Conservation (phyloP, 176 grass and related monocot genomes). For the Oryza longistaminata region DNA sequence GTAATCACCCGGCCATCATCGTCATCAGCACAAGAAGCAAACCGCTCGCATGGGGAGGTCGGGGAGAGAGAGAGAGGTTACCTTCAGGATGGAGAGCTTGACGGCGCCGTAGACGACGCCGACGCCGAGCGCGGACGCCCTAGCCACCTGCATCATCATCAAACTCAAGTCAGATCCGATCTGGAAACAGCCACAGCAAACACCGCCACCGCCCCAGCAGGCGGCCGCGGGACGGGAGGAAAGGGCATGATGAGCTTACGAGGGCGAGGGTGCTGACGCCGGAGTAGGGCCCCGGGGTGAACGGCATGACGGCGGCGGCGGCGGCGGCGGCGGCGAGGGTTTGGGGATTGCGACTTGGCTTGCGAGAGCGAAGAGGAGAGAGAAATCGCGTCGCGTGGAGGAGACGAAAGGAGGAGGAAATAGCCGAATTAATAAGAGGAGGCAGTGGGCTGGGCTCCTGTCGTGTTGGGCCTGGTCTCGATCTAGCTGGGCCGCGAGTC, state of each 20-base stretch:
- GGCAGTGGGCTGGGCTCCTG: too few relatives aligned
- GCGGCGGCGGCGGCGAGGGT: slow-evolving; percentile 4
- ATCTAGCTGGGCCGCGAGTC: too few relatives aligned
- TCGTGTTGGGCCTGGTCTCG: too few relatives aligned
- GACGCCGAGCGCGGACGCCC: slow-evolving; percentile 64
- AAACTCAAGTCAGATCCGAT: slow-evolving; percentile 22
- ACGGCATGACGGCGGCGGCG: slow-evolving; percentile 55
- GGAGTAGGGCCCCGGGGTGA: slow-evolving; percentile 78
- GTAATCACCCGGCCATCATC: too few relatives aligned
- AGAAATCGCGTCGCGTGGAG: too few relatives aligned
- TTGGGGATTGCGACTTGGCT: neutral
- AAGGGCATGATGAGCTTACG: slow-evolving; percentile 20
- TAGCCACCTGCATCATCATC: slow-evolving; percentile 60
- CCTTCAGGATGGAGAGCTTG: slow-evolving; percentile 90
- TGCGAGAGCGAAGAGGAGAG: neutral
- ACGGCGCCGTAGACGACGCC: slow-evolving; percentile 80
- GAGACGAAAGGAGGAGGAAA: neutral
- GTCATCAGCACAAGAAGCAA: too few relatives aligned
- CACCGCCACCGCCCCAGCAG: too few relatives aligned
- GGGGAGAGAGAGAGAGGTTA: neutral
- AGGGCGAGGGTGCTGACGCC: slow-evolving; percentile 87
- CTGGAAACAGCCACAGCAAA: neutral
- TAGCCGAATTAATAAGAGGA: too few relatives aligned
- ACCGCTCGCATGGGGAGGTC: too few relatives aligned
- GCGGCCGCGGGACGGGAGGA: neutral